Base-by-base conservation (phyloP, 768 basidiomycete genomes). In the Rhodosporidiobolus odoratus region DNA sequence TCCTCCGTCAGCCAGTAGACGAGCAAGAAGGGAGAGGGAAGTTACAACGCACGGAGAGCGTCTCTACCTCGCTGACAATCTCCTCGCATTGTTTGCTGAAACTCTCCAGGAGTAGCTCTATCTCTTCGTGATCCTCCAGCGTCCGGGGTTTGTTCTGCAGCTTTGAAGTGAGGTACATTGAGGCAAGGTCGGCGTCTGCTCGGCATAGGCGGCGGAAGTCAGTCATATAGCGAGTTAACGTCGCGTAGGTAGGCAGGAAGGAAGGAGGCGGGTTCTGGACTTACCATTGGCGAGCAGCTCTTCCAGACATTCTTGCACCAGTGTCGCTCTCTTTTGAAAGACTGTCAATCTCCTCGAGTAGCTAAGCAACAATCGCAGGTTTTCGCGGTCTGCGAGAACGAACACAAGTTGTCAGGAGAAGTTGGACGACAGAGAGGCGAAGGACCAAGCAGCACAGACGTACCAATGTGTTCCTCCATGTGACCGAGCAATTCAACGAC, bases 161-260 rank as follows among this genome's bases (percentile, higher is more conserved):
- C 80, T 90, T 89, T 77, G 93, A 91, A 2, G 87, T 91, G 63
- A 98, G 85, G 81, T 97, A 93, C 95, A 98, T 96, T 0, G 91
- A 91, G 50, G 87, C 87, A 77, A 98, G 79, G 79, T 98, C 95
- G 78, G 96, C 94, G 75, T 97, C 95, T 95, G 94, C 90, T 37
- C 2, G 34, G 25, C 13, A 34, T 32, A 1, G 16, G 40, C 21
- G 9, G 34, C 12, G 35, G 53, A 32, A 37, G 37, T 56, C 25
- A 45, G 45, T n/a, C n/a, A n/a, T n/a, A n/a, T n/a, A n/a, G n/a
- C 6, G 59, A 45, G 41, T 13, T 23, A 30, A 34, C 4, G 35
- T 7, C 38, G 60, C 43, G 35, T 32, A 35, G 54, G 21, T 2
- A 34, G 21, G 12, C 6, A 35, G 45, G 34, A 48, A 19, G 10